Base-by-base conservation (phyloP, 179 eudicot species). In the Silene noctiflora region DNA sequence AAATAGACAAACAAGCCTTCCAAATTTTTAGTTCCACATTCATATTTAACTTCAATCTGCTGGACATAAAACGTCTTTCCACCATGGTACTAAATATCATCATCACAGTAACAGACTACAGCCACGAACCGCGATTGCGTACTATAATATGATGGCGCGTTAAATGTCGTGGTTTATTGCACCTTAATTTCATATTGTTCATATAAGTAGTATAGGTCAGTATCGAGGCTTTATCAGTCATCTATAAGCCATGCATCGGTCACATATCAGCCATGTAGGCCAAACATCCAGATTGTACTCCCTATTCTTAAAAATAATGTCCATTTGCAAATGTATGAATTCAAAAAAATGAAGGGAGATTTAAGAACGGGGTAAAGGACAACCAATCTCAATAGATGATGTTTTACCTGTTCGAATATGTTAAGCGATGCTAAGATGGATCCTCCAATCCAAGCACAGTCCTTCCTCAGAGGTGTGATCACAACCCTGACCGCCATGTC, bases 341-440 rank as follows among this genome's bases (percentile, higher is more conserved):
- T 33, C 1, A 51, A 51, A 2, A 13, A 2, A 51, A 13, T 1
- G 9, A 0, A 2, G 56, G 35, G 1, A 13, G 56, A 51, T 51
- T 11, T 51, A 51, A 51, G 56, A 51, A 51, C 14, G 0, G 3
- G 17, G 56, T 51, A 13, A 51, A 51, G 56, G 56, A 51, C 46
- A 29, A 31, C 46, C 21, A 6, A 2, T 66, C 14, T 66, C 3
- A 46, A 14, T 14, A 19, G 35, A 17, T n/a, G 19, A n/a, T 20
- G 16, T 19, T n/a, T n/a, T 39, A 68, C 72, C 72, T 68, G 53
- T 68, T 68, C 55, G 22, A 68, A 68, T 39, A 55, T 7, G 72
- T 16, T 68, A 22, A 68, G 72, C 11, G 72, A 68, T 35, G 29
- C 72, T 68, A 68, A 68, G 72, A 68, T 42, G 24, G 72, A 68